Conservation (phyloP, 164 flowering plant genomes). For the Pachysandra terminalis region DNA sequence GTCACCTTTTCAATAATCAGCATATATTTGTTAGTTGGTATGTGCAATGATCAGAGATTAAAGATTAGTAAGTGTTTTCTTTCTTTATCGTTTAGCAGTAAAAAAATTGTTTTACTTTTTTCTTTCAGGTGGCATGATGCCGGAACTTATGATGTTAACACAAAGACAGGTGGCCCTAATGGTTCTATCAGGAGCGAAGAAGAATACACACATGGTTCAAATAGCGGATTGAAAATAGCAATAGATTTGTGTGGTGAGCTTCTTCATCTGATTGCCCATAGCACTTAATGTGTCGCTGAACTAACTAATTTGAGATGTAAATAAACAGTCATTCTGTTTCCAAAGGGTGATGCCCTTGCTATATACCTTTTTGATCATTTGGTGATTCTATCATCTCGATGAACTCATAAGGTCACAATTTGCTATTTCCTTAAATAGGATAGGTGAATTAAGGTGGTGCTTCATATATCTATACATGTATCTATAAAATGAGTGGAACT, state of each 20-base stretch:
- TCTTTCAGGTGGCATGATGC: slow-evolving; percentile 93
- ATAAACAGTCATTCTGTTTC: background rate
- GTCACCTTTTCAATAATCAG: no score
- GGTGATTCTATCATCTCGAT: background rate
- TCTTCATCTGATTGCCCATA: background rate
- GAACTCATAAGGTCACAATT: background rate
- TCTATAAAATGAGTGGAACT: no score
- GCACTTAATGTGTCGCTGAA: background rate
- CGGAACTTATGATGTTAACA: slow-evolving; percentile 76
- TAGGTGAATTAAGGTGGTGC: background rate
- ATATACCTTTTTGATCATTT: background rate
- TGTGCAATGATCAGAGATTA: background rate
- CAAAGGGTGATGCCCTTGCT: background rate
- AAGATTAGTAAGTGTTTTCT: background rate
- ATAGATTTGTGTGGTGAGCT: slow-evolving; percentile 70
- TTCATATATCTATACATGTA: no score
- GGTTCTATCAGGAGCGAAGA: slow-evolving; percentile 86
- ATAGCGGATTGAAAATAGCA: slow-evolving; percentile 79
- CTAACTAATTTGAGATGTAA: background rate
- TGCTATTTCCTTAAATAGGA: no score
- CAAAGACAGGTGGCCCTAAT: slow-evolving; percentile 93
- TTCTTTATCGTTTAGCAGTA: background rate
- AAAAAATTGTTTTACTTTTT: background rate
- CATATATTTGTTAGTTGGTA: no score
- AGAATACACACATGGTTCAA: slow-evolving; percentile 70